Base-by-base conservation (phyloP, 1,139 yeast species). In the Suhomyces chickasaworum region DNA sequence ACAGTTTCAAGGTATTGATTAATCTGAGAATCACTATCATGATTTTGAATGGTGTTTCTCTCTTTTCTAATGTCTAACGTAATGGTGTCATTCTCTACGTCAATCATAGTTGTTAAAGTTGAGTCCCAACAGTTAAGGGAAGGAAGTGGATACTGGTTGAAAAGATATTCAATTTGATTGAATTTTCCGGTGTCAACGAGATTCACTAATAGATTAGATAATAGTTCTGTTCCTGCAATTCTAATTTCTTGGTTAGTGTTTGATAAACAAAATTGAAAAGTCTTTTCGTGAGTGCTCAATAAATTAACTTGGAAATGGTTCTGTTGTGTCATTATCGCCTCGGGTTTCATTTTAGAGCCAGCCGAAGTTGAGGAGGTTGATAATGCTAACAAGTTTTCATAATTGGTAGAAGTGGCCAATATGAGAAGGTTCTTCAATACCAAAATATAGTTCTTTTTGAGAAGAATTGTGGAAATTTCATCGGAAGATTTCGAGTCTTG, bases 271-370 rank as follows among this genome's bases (percentile, higher is more conserved):
- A 58, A 62, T 5, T 57, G 45, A 32, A 73, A 41, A 1, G 58
- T 41, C 39, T 71, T 72, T 38, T 71, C 75, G 49, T 71, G 60
- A 1, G 69, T 46, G 2, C 57, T 40, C 39, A 75, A 59, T 16
- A 75, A 50, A 32, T 55, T 52, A 10, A 49, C 44, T 55, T 75
- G 80, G 50, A 62, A 73, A 47, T 60, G 71, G 50, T 72, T 65
- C 49, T 75, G 79, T 41, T 66, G 75, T 8, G 61, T 45, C 78
- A 74, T 73, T 27, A 75, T 63, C 0, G 70, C 55, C 42, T 75
- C 79, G 0, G 80, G 78, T 44, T 73, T 73, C 63, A 71, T 51
- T 52, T 73, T 73, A 4, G 76, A 67, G 3, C 75, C 72, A 1
- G 72, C 63, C 0, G 73, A 62, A 5, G 74, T 63, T 0, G 77